Percentiles rank a stretch among this genome's conserved stretches.
These are phyloP conservation scores for Nemania sp. DNA, from an alignment of 2,329 filamentous ascomycete species.

Conservation along the genomic window DNA sequence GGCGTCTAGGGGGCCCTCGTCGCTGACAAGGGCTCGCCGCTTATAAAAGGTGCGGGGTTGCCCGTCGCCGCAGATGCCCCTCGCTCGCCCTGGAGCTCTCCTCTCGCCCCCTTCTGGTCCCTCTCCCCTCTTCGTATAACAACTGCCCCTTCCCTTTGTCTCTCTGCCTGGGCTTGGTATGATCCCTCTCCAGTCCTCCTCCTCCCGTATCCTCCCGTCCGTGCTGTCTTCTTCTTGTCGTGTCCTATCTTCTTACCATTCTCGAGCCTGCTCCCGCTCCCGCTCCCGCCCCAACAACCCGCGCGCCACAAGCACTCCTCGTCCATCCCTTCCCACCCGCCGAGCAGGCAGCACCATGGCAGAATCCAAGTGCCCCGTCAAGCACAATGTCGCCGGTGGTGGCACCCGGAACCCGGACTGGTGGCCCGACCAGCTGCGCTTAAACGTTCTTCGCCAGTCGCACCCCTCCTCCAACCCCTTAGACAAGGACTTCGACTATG, in stretches of 20 bases:
- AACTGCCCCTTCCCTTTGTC: neutral
- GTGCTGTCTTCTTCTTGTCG: neutral
- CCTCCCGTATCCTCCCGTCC: neutral
- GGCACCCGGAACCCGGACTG: constrained; percentile 73
- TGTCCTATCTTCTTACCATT: neutral
- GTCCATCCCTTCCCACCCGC: neutral
- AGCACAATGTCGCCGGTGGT: constrained; percentile 56
- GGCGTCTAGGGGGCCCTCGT: constrained; percentile 1
- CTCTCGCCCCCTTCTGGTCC: neutral
- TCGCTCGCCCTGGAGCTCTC: neutral
- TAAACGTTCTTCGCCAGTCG: constrained; percentile 77
- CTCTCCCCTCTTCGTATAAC: neutral
- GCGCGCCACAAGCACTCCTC: neutral
- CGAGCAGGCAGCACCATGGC: constrained; percentile 23
- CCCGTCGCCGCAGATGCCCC: constrained; percentile 4
- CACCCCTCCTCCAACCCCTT: constrained; percentile 66
- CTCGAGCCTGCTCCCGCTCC: neutral
- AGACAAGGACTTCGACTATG: constrained; percentile 71
- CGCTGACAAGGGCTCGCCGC: neutral
- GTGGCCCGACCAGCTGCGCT: constrained; percentile 71
- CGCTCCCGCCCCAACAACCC: neutral
- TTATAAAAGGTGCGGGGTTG: constrained; percentile 32
- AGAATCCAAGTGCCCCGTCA: constrained; percentile 26
- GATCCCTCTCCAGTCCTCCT: neutral
- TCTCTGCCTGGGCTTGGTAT: no score